Base-by-base conservation (phyloP, 2,329 filamentous ascomycete species). In the Cordyceps farinosa region DNA sequence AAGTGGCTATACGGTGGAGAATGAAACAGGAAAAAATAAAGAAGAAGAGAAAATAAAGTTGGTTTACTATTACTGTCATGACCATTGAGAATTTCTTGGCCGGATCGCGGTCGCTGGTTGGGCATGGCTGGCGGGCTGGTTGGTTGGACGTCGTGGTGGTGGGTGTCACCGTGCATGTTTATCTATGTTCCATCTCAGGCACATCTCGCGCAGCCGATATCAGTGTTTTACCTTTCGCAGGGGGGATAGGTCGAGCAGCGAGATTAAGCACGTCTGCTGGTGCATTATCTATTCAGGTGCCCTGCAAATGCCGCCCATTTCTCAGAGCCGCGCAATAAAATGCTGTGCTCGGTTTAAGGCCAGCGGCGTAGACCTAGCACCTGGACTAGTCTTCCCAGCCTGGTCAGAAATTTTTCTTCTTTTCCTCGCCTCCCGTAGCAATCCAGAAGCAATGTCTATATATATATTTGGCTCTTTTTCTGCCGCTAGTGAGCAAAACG, bases 1-100 rank as follows among this genome's bases (percentile, higher is more conserved):
- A 62, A 62, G 60, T 62, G 60, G 60, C 52, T 34, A 62, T 54
- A 15, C 15, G 42, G 60, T 62, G 60, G 60, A 62, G 58, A 52
- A 61, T 44, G 45, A 51, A 60, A 60, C 56, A 60, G 42, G 56
- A 58, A 45, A 15, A 10, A 60, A 17, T 34, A 42, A 36, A 51
- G 32, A 53, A 15, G 17, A 60, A 17, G 52, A 42, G 52, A 51
- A 22, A 53, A 45, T 61, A 45, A 38, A 61, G 56, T 60, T 50
- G 56, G 34, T 40, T 36, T 38, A 29, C 48, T 48, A 27, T 29
- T 22, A 57, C 48, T 48, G 27, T 38, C 27, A 55, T 13, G 6
- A 32, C 32, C 38, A 30, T 44, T 42, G 22, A n/a, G 38, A 40
- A 38, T 34, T 34, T 47, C n/a, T 29, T 17, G 40, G 22, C 52